Percentiles rank a stretch among this genome's conserved stretches.
phyloP scores from a whole-genome alignment of 495 filamentous ascomycete species.

The Penicillium paradoxum region DNA sequence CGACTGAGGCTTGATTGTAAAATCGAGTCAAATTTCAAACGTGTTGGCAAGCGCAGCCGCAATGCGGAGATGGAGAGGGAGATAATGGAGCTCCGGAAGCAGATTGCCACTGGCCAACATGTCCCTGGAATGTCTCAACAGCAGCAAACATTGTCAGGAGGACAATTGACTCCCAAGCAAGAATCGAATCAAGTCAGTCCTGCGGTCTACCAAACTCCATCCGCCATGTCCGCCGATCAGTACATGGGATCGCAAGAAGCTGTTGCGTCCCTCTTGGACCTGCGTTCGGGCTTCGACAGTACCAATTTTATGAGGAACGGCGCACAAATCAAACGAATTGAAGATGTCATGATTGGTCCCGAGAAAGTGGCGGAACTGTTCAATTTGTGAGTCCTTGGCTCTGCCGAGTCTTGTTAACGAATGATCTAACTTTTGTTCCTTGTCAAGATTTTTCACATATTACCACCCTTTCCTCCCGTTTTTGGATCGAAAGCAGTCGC shows the following conservation, averaged over 20 bases:
- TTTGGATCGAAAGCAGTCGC: conserved; percentile 62
- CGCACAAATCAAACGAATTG: conserved; percentile 52
- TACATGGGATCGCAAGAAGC: conserved; percentile 83
- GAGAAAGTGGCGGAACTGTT: conserved; percentile 73
- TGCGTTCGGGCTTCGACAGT: conserved; percentile 54
- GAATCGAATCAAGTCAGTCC: conserved; percentile 47
- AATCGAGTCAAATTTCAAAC: conserved; percentile 92
- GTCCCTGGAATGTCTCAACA: conserved; percentile 39
- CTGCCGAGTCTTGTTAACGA: neutral
- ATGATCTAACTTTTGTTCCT: conserved; percentile 9
- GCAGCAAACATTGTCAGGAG: conserved; percentile 44
- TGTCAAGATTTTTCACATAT: conserved; percentile 59
- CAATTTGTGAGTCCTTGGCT: conserved; percentile 47
- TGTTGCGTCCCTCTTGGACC: conserved; percentile 73
- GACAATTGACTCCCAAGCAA: conserved; percentile 49
- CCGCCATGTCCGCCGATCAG: conserved; percentile 45
- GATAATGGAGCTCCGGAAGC: conserved; percentile 58
- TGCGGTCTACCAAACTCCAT: conserved; percentile 40
- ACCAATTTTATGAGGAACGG: conserved; percentile 43
- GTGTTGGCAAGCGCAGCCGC: conserved; percentile 82
- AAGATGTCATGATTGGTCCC: conserved; percentile 66
- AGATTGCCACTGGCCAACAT: conserved; percentile 49
- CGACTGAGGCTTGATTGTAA: conserved; percentile 84
- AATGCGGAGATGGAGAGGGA: conserved; percentile 86
- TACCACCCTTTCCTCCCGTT: conserved; percentile 87